A percentile compares a stretch with the other conserved stretches of the same genome.
phyloP scores from a whole-genome alignment of 169 alveolate genomes.

The Babesia ovis region DNA sequence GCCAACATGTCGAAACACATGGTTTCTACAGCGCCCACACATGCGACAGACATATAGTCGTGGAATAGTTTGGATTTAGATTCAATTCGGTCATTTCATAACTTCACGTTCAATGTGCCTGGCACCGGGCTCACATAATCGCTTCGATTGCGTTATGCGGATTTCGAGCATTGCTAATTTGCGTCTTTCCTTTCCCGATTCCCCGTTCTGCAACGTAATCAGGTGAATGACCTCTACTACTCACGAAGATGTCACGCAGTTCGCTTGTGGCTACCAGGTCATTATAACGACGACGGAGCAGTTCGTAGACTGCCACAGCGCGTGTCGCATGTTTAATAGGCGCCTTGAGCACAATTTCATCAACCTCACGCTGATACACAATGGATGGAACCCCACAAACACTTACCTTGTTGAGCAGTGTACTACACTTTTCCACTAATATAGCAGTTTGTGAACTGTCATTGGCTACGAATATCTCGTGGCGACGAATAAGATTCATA shows the following conservation, averaged over 20 bases:
- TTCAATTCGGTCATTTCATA: not conserved
- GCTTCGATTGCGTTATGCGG: conserved; percentile 3
- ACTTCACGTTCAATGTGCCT: not conserved
- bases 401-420: conserved; percentile 10
- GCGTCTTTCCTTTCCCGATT: conserved; percentile 20
- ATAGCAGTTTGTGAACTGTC: conserved; percentile 11
- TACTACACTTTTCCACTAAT: conserved; percentile 35
- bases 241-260: conserved; percentile 42
- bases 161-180: conserved; percentile 4
- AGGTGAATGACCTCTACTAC: not conserved
- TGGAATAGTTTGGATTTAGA: not conserved
- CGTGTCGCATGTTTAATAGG: conserved; percentile 50
- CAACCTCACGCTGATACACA: conserved; percentile 10
- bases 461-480: conserved; percentile 14
- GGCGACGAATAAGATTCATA: conserved; percentile 3
- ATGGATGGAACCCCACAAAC: not conserved
- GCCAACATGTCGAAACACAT: not conserved
- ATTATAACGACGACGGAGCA: conserved; percentile 16
- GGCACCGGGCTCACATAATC: not conserved
- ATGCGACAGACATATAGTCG: not conserved
- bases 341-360: conserved; percentile 28
- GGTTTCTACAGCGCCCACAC: not conserved
- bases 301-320: conserved; percentile 55
- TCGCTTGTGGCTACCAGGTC: conserved; percentile 15
- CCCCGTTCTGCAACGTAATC: conserved; percentile 2